Base-by-base conservation (phyloP, 352 stramenopile genomes). In the Achlya hypogyna region DNA sequence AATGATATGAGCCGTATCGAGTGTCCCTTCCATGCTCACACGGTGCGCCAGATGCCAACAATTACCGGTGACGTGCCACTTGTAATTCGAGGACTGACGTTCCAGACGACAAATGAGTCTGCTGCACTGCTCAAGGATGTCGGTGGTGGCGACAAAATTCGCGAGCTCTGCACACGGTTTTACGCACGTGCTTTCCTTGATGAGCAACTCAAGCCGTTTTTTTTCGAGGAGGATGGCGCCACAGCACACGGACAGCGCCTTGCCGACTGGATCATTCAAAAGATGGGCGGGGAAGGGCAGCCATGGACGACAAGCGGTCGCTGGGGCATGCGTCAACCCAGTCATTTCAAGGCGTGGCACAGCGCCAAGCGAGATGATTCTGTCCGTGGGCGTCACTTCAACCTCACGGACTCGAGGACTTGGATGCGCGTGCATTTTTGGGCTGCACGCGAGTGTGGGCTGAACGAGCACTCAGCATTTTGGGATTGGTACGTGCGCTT, bases 391-490 rank as follows among this genome's bases (percentile, higher is more conserved):
- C 67, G 74, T 22, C 75, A 80, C 59, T 87, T 89, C 53, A 72
- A 79, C 40, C 70, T 89, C 29, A 72, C 77, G 31, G 80, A 89
- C 58, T 75, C 67, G 31, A 62, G 80, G n/a, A 74, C 81, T 0
- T 88, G 80, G 80, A 88, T 88, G 80, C 68, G 80, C 9, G 38
- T 89, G 14, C 79, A 87, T 62, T 89, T 89, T 65, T 85, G 72
- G 72, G 77, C 80, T 1, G 59, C 83, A 62, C 68, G 78, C n/a
- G 71, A 82, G 43, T 49, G 42, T n/a, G 74, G 73, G 5, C 16
- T 82, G 10, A 25, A 76, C 18, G 62, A 75, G n/a, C 69, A 75
- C 47, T 56, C 47, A 16, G 74, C 32, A 5, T 89, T 89, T 72
- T 69, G 56, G 27, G 71, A 76, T 51, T 87, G 83, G 69, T 86